phyloP scores from a whole-genome alignment of 2,329 filamentous ascomycete genomes.

The Nigrospora sphaerica region DNA sequence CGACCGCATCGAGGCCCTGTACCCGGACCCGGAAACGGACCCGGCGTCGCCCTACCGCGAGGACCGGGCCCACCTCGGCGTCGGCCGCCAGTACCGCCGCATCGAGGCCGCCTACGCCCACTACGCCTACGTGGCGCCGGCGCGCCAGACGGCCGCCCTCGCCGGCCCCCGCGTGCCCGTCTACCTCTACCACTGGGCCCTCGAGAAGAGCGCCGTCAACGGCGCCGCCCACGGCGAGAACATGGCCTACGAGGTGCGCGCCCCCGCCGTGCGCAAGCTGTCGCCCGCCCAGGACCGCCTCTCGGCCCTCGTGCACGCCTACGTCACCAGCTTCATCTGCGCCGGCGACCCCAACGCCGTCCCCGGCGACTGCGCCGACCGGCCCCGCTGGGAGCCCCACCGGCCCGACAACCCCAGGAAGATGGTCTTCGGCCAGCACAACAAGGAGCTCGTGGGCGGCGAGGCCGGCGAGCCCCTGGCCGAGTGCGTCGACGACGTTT shows the following conservation, averaged over 20 bases:
- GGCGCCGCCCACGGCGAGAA: conserved; percentile 42
- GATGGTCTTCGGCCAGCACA: conserved; percentile 36
- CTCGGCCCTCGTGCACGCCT: conserved; percentile 34
- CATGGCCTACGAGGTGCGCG: conserved; percentile 37
- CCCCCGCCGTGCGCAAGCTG: conserved; percentile 21
- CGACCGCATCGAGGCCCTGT: conserved; percentile 25
- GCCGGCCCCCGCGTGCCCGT: conserved; percentile 31
- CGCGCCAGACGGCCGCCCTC: conserved; percentile 39
- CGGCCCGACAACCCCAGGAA: conserved; percentile 11
- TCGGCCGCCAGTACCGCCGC: conserved; percentile 46
- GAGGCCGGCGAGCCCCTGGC: conserved; percentile 22
- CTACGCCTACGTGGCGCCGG: conserved; percentile 46
- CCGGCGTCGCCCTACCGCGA: conserved; percentile 30
- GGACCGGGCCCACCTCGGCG: conserved; percentile 17
- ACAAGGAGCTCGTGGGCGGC: conserved; percentile 40
- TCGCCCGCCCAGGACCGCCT: conserved; percentile 33
- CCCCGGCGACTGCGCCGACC: conserved; percentile 12
- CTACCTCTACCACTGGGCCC: conserved; percentile 48
- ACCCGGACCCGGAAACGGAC: conserved; percentile 27
- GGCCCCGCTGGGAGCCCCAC: conserved; percentile 6
- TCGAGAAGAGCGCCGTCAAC: conserved; percentile 31
- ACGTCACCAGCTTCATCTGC: conserved; percentile 40
- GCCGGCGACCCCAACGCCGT: conserved; percentile 35
- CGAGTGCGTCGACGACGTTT: conserved; percentile 29
- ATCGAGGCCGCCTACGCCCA: conserved; percentile 47